A percentile compares a stretch with the other conserved stretches of the same genome.
Evolutionary conservation across 345 rosid species (phyloP).

Genomic region (Nasturtium officinale): DNA sequence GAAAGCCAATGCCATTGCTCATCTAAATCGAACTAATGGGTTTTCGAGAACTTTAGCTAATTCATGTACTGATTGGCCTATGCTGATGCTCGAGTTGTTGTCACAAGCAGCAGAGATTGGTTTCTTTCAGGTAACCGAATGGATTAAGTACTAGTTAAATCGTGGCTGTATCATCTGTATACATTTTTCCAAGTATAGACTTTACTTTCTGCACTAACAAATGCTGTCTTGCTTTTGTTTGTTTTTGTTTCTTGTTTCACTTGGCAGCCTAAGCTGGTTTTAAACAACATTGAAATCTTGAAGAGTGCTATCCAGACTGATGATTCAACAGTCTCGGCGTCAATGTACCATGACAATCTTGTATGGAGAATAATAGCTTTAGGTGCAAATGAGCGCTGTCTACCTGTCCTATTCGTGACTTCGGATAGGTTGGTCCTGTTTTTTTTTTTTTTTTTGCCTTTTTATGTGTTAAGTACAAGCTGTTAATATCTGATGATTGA

Average conservation of each 20-base stretch:
- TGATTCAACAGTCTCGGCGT: conserved; percentile 58
- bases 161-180: neutral
- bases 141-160: conserved; percentile 5
- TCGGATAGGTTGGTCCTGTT: conserved; percentile 73
- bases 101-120: conserved; percentile 90
- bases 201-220: neutral
- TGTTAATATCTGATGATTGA: neutral
- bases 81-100: conserved; percentile 82
- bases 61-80: conserved; percentile 93
- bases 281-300: conserved; percentile 89
- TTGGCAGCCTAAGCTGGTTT: conserved; percentile 93
- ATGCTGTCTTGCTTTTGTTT: conserved; percentile 12
- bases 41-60: conserved; percentile 83
- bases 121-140: conserved; percentile 71
- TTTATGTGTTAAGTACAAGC: neutral
- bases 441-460: conserved; percentile 9
- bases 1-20: conserved; percentile 84
- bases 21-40: conserved; percentile 68
- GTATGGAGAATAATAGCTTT: conserved; percentile 85
- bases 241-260: conserved; percentile 31
- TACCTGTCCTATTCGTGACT: conserved; percentile 81
- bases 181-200: neutral
- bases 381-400: conserved; percentile 78
- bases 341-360: conserved; percentile 92
- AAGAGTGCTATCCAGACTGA: conserved; percentile 66